Base-by-base conservation (phyloP, 2,329 filamentous ascomycete species). In the Fusarium penzigii region DNA sequence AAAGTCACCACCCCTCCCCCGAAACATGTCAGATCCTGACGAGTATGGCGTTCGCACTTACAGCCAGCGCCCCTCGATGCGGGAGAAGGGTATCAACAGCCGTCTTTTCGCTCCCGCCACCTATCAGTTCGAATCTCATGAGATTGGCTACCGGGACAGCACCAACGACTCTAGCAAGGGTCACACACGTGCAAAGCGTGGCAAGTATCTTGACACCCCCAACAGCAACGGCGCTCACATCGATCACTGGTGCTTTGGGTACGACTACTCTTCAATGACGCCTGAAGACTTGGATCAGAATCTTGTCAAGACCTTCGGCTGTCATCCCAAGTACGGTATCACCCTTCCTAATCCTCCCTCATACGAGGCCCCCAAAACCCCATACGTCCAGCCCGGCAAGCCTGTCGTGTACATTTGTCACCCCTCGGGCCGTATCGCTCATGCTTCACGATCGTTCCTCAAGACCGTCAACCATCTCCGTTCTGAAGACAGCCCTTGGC, bases 141-240 rank as follows among this genome's bases (percentile, higher is more conserved):
- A 85, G 62, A 85, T 85, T 54, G 82, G 82, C 13, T 85, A 83
- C 65, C 76, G 79, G 17, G 82, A 85, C 60, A 82, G 80, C 5
- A 76, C 76, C 54, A 85, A 85, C 53, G 79, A 82, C 58, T 75
- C 77, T 29, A 74, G 74, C 53, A 78, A 80, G 51, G 78, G 78
- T 17, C 79, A 80, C 43, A 82, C 77, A 34, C 75, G 75, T 57
- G 75, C 75, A 13, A 78, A 78, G 54, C 74, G 81, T 45, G 80
- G 80, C 61, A 79, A 76, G 63, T 84, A 78, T 59, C 71, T 82
- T 43, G 74, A 78, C 56, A 77, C 73, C 29, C 80, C 82, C 38
- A 81, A 83, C 62, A 78, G 77, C 42, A 78, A 76, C 51, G 76
- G 75, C 49, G 72, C 81, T 66, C 80, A 83, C 61, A 71, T 80